Evolutionary conservation across 495 filamentous ascomycete genomes (phyloP).

Genomic region (Halenospora varia): DNA sequence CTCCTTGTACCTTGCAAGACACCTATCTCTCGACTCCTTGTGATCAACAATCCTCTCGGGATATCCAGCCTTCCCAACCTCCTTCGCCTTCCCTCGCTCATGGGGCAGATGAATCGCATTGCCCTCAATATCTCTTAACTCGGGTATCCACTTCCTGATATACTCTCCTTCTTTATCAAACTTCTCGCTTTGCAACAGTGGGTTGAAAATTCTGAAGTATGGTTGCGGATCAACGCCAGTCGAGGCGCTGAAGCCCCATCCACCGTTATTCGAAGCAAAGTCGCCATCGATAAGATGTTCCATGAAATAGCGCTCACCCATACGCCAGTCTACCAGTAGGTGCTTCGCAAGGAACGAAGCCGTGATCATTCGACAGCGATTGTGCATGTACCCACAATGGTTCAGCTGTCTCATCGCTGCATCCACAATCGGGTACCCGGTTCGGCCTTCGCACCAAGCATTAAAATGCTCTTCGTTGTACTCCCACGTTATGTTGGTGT

Average conservation of each 20-base stretch:
- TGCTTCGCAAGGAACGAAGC: slow-evolving; percentile 88
- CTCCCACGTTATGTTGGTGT: slow-evolving; percentile 78
- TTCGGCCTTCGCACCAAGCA: slow-evolving; percentile 73
- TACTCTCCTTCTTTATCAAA: slow-evolving; percentile 68
- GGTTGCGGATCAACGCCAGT: slow-evolving; percentile 90
- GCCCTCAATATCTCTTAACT: slow-evolving; percentile 55
- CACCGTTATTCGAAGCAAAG: slow-evolving; percentile 88
- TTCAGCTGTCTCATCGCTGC: slow-evolving; percentile 85
- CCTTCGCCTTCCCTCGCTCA: slow-evolving; percentile 52
- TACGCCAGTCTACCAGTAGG: slow-evolving; percentile 84
- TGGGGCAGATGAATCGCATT: slow-evolving; percentile 80
- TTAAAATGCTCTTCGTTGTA: slow-evolving; percentile 64
- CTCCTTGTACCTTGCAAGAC: slow-evolving; percentile 69
- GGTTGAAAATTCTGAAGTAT: slow-evolving; percentile 91
- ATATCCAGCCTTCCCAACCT: slow-evolving; percentile 65
- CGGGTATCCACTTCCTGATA: slow-evolving; percentile 68
- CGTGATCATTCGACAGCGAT: slow-evolving; percentile 83
- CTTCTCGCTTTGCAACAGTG: slow-evolving; percentile 78
- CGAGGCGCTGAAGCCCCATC: slow-evolving; percentile 80
- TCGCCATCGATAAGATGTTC: slow-evolving; percentile 85
- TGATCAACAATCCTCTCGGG: slow-evolving; percentile 74
- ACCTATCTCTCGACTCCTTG: slow-evolving; percentile 57
- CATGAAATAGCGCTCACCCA: slow-evolving; percentile 89
- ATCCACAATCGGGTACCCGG: slow-evolving; percentile 85
- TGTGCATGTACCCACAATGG: slow-evolving; percentile 78